These are phyloP conservation scores for Durio zibethinus DNA, from an alignment of 345 rosid species.

Conservation along the genomic window DNA sequence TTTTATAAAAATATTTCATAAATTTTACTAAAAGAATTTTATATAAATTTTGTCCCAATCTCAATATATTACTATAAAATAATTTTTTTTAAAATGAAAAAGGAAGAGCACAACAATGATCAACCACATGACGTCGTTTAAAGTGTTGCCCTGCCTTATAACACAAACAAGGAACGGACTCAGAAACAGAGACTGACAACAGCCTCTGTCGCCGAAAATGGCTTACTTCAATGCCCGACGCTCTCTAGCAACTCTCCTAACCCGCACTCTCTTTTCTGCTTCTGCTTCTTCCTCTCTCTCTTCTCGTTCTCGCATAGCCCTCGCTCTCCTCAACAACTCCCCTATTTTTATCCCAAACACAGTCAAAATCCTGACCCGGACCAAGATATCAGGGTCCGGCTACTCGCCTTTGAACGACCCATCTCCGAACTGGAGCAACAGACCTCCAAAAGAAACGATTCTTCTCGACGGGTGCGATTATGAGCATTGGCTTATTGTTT, in stretches of 20 bases:
- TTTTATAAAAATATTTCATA: no score
- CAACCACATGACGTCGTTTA: no score
- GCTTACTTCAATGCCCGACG: conserved; percentile 57
- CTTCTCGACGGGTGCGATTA: conserved; percentile 92
- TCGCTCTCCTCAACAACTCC: conserved; percentile 38
- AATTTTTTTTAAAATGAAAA: no score
- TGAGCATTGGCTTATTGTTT: conserved; percentile 91
- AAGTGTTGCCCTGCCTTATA: no score
- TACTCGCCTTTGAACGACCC: conserved; percentile 89
- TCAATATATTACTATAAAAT: no score
- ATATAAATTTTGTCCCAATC: no score
- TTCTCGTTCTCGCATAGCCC: conserved; percentile 50
- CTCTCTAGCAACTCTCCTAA: conserved; percentile 34
- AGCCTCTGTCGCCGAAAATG: conserved; percentile 32
- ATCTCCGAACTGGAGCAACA: conserved; percentile 90
- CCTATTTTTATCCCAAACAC: conserved; percentile 25
- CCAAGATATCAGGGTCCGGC: conserved; percentile 66
- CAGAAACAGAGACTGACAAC: background rate
- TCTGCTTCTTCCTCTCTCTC: conserved; percentile 28
- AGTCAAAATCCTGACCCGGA: conserved; percentile 38
- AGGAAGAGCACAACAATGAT: no score
- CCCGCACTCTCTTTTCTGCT: conserved; percentile 36
- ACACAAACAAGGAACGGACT: no score
- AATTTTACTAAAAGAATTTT: no score
- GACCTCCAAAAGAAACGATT: conserved; percentile 89